These are phyloP conservation scores for Dentipellis sp. DNA, from an alignment of 768 basidiomycete genomes.

Conservation along the genomic window DNA sequence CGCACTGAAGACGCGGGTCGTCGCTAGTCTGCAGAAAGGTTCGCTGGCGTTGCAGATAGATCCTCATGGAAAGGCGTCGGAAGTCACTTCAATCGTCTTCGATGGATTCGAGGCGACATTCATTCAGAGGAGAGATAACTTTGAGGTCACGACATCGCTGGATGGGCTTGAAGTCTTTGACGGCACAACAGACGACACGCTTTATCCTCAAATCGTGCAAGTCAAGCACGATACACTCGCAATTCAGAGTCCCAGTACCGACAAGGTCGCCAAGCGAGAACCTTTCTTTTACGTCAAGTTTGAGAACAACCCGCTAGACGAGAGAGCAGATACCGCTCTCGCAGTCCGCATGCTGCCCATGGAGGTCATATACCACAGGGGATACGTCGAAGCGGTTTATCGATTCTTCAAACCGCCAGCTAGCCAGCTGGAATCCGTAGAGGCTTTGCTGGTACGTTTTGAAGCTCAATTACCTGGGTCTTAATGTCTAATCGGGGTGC, in stretches of 20 bases:
- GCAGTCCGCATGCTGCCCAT: constrained; percentile 88
- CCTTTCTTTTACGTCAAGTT: constrained; percentile 88
- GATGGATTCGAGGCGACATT: constrained; percentile 80
- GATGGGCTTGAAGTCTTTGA: constrained; percentile 86
- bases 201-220: constrained; percentile 87
- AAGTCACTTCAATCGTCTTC: constrained; percentile 83
- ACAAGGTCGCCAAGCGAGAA: constrained; percentile 20
- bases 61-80: constrained; percentile 50
- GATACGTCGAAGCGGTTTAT: constrained; percentile 87
- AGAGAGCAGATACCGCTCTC: constrained; percentile 84
- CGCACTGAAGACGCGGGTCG: constrained; percentile 67
- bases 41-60: constrained; percentile 77
- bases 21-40: constrained; percentile 76
- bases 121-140: constrained; percentile 76
- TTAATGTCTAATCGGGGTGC: constrained; percentile 1
- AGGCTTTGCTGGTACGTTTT: constrained; percentile 70
- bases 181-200: constrained; percentile 71
- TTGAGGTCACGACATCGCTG: constrained; percentile 79
- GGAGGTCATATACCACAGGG: constrained; percentile 94
- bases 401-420: constrained; percentile 90
- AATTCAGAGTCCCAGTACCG: constrained; percentile 6
- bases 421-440: constrained; percentile 91
- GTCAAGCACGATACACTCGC: constrained; percentile 31
- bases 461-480: neutral
- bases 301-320: constrained; percentile 87